Conservation (phyloP, 2,329 filamentous ascomycete genomes). For the Rutstroemia sp. region DNA sequence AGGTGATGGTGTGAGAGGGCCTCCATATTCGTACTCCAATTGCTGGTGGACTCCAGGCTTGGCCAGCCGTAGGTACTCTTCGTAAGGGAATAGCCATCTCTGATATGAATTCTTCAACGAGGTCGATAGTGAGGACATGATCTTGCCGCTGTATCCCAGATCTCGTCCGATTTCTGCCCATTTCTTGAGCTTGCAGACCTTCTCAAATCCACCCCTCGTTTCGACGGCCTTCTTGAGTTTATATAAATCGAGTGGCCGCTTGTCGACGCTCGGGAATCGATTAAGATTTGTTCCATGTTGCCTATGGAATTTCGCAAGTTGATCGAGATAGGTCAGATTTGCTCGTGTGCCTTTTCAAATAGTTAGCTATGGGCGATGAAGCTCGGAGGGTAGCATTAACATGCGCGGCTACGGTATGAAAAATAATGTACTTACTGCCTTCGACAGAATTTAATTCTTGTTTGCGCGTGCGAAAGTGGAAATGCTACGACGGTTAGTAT, state of each 20-base stretch:
- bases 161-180: conserved; percentile 98
- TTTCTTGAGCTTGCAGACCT: conserved; percentile 95
- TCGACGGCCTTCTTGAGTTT: conserved; percentile 96
- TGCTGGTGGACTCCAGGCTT: conserved; percentile 97
- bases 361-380: conserved; percentile 17
- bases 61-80: conserved; percentile 83
- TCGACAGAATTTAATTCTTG: conserved; percentile 97
- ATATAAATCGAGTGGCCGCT: conserved; percentile 91
- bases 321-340: conserved; percentile 92
- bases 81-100: conserved; percentile 93
- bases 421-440: conserved; percentile 62
- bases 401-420: not conserved
- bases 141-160: conserved; percentile 96
- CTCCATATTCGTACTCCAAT: conserved; percentile 86
- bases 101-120: conserved; percentile 98
- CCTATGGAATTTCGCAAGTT: conserved; percentile 92
- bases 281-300: conserved; percentile 92
- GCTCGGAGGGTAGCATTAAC: conserved; percentile 2
- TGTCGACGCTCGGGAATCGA: conserved; percentile 92
- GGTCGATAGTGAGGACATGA: conserved; percentile 97
- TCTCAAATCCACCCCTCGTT: conserved; percentile 86
- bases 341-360: conserved; percentile 70
- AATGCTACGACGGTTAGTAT: conserved; percentile 54
- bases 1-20: conserved; percentile 76
- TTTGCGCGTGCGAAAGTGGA: conserved; percentile 92